Evolutionary conservation across 345 rosid species (phyloP).

Genomic region (Angophora floribunda): DNA sequence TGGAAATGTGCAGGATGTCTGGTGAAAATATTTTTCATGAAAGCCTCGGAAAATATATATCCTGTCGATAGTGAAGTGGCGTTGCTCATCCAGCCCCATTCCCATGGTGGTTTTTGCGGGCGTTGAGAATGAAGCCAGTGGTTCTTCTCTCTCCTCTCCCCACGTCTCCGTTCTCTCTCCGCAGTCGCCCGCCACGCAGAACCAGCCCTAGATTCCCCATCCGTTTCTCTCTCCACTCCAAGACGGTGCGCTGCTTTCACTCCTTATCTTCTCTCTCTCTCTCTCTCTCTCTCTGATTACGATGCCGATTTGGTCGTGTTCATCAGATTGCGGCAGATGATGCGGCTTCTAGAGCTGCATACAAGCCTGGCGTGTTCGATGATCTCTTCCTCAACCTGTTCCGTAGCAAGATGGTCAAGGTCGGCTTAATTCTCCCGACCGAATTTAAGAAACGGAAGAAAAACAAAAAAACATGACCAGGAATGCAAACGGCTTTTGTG

Average conservation of each 20-base stretch:
- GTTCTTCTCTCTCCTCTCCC: slow-evolving; percentile 10
- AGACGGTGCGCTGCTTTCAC: slow-evolving; percentile 8
- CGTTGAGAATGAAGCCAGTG: slow-evolving; percentile 16
- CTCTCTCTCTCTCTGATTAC: background rate
- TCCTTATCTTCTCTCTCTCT: background rate
- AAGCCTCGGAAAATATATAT: background rate
- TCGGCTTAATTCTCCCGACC: slow-evolving; percentile 1
- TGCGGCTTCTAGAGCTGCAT: slow-evolving; percentile 15
- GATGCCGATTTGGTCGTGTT: background rate
- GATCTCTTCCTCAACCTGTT: slow-evolving; percentile 50
- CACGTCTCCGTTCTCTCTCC: background rate
- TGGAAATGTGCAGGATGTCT: background rate
- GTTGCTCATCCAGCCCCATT: no score
- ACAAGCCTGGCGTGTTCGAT: slow-evolving; percentile 45
- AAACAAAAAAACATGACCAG: background rate
- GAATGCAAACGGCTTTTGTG: background rate
- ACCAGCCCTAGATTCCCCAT: slow-evolving; percentile 1
- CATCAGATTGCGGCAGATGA: slow-evolving; percentile 20
- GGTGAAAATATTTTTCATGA: background rate
- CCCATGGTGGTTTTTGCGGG: background rate
- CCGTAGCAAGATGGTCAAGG: slow-evolving; percentile 66
- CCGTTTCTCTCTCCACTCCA: slow-evolving; percentile 16
- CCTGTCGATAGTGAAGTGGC: no score
- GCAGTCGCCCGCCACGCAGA: background rate
- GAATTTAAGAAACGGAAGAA: background rate